Conservation (phyloP, 805 yeast species). For the Cephaloascus albidus region DNA sequence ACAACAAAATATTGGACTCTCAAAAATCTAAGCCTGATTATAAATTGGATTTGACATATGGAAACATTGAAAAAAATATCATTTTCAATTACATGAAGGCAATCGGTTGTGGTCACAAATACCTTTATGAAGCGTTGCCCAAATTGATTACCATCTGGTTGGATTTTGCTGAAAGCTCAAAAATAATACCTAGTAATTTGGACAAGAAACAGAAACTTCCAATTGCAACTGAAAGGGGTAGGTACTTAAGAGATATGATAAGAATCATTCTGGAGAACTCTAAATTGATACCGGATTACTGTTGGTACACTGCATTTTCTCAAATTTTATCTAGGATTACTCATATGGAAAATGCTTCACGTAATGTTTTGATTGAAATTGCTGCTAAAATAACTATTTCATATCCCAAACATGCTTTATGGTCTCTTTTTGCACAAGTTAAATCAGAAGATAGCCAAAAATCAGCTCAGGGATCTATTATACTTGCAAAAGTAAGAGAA, state of each 20-base stretch:
- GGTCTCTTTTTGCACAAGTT: conserved; percentile 68
- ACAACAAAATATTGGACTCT: conserved; percentile 67
- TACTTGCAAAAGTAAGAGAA: conserved; percentile 11
- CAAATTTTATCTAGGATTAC: conserved; percentile 76
- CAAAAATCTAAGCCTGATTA: conserved; percentile 24
- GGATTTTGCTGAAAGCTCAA: conserved; percentile 47
- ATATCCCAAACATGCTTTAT: conserved; percentile 80
- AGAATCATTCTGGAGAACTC: conserved; percentile 36
- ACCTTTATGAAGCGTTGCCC: conserved; percentile 78
- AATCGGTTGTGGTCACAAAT: conserved; percentile 51
- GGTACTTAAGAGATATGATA: conserved; percentile 35
- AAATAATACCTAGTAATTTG: conserved; percentile 9
- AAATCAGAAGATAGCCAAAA: conserved; percentile 39
- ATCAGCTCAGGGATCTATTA: conserved; percentile 14
- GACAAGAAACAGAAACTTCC: conserved; percentile 2
- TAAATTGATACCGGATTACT: conserved; percentile 34
- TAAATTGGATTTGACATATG: conserved; percentile 15
- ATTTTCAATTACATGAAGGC: conserved; percentile 51
- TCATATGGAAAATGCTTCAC: conserved; percentile 51
- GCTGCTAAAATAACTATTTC: conserved; percentile 44
- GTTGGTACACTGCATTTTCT: conserved; percentile 80
- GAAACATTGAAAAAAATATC: conserved; percentile 45
- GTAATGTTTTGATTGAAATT: conserved; percentile 45
- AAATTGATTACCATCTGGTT: conserved; percentile 89
- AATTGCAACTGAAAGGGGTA: conserved; percentile 11